Evolutionary conservation across 805 yeast species (phyloP).

Genomic region (Saturnispora galanensis): DNA sequence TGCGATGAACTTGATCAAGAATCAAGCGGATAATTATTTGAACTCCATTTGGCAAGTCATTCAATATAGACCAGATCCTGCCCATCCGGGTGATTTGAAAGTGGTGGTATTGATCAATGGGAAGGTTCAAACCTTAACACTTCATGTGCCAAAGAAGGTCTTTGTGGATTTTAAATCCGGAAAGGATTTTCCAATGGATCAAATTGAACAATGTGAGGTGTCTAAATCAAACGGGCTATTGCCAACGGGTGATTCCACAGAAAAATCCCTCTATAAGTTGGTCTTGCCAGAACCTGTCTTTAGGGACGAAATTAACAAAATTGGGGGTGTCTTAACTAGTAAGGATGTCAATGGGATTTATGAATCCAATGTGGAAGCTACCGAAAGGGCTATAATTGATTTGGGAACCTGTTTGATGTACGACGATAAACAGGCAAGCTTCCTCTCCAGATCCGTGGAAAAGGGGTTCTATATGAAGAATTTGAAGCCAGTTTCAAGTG

Average conservation of each 20-base stretch:
- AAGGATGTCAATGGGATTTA: constrained; percentile 57
- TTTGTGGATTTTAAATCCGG: constrained; percentile 56
- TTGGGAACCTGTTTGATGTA: constrained; percentile 68
- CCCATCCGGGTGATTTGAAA: constrained; percentile 63
- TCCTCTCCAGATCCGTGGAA: constrained; percentile 76
- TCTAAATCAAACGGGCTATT: constrained; percentile 51
- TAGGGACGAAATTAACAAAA: constrained; percentile 43
- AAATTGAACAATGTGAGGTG: constrained; percentile 42
- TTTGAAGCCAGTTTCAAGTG: constrained; percentile 35
- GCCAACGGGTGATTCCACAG: constrained; percentile 57
- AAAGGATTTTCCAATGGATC: constrained; percentile 14
- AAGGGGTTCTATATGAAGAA: constrained; percentile 69
- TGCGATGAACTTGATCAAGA: constrained; percentile 59
- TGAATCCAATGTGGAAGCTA: constrained; percentile 59
- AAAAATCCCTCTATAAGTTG: constrained; percentile 43
- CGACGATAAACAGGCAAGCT: constrained; percentile 65
- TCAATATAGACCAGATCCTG: constrained; percentile 49
- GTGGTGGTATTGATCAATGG: constrained; percentile 62
- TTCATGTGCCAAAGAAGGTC: constrained; percentile 66
- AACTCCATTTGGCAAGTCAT: constrained; percentile 80
- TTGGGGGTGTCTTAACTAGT: constrained; percentile 56
- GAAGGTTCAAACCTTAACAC: constrained; percentile 60
- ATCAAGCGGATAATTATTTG: constrained; percentile 71
- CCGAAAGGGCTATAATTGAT: constrained; percentile 68
- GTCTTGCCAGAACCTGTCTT: constrained; percentile 59